A percentile compares a stretch with the other conserved stretches of the same genome.
Conservation (phyloP, 345 rosid species). For the Salix brachista region DNA sequence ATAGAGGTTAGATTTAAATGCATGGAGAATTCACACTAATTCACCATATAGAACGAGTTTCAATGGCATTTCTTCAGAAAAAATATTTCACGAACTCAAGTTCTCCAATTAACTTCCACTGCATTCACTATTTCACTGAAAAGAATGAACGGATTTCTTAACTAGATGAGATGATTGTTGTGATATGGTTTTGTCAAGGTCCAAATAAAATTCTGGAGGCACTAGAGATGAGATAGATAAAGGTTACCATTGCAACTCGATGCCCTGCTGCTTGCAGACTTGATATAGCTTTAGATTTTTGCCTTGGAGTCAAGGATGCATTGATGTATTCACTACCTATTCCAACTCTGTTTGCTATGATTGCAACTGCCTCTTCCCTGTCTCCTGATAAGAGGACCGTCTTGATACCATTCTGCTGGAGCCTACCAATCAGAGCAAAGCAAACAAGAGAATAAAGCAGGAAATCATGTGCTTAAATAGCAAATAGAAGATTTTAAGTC, state of each 20-base stretch:
- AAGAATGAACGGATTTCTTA: not conserved
- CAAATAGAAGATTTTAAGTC: not conserved
- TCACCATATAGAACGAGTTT: not conserved
- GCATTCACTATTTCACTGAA: not conserved
- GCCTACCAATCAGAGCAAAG: conserved; percentile 42
- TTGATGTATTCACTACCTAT: conserved; percentile 54
- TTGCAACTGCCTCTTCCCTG: conserved; percentile 96
- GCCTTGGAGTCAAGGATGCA: conserved; percentile 73
- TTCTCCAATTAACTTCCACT: not conserved
- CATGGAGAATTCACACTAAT: not conserved
- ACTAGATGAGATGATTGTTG: not conserved
- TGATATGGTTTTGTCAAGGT: not conserved
- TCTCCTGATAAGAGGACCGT: conserved; percentile 86
- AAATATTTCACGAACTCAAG: not conserved
- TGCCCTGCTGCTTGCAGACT: conserved; percentile 79
- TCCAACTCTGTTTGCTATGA: conserved; percentile 66
- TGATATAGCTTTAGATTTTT: conserved; percentile 61
- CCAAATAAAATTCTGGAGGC: conserved; percentile 5
- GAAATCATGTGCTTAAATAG: conserved; percentile 1
- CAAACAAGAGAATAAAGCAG: conserved; percentile 5
- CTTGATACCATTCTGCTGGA: conserved; percentile 74
- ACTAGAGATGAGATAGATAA: not conserved
- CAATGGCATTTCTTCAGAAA: not conserved
- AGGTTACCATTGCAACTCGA: conserved; percentile 74
- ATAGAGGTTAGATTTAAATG: not conserved